These are phyloP conservation scores for Pestalotiopsis sp. DNA, from an alignment of 2,329 filamentous ascomycete genomes.

Conservation along the genomic window DNA sequence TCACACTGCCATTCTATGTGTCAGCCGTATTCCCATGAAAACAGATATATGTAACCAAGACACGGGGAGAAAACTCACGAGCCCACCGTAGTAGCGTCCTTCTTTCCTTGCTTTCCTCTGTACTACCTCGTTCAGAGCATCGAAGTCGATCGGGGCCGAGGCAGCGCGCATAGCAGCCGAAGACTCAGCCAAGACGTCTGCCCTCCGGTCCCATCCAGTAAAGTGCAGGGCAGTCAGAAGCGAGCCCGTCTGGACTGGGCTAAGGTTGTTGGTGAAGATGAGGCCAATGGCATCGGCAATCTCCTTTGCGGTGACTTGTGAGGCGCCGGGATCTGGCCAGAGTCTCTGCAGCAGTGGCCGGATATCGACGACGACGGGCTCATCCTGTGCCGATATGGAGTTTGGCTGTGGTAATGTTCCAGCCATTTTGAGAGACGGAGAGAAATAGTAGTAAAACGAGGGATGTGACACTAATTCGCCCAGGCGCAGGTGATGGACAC, in stretches of 20 bases:
- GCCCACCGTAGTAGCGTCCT: constrained; percentile 76
- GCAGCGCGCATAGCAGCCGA: constrained; percentile 82
- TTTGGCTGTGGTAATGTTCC: constrained; percentile 15
- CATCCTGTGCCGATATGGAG: constrained; percentile 19
- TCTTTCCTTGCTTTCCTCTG: constrained; percentile 60
- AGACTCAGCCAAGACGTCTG: constrained; percentile 84
- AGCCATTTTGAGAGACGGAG: not conserved
- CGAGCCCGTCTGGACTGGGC: constrained; percentile 83
- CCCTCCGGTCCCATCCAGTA: constrained; percentile 78
- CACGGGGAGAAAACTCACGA: constrained; percentile 58
- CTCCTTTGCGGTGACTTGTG: constrained; percentile 68
- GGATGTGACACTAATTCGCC: not conserved
- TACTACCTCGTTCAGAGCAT: constrained; percentile 61
- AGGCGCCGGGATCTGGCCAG: constrained; percentile 56
- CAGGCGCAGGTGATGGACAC: not conserved
- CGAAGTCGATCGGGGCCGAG: constrained; percentile 69
- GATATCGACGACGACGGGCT: constrained; percentile 51
- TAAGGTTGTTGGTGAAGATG: constrained; percentile 88
- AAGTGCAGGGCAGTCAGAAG: constrained; percentile 91
- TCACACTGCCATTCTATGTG: constrained; percentile 58
- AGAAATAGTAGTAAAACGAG: not conserved
- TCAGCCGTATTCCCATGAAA: not conserved
- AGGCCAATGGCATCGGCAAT: constrained; percentile 88
- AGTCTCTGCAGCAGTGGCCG: constrained; percentile 72
- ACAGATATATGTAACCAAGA: not conserved